Base-by-base conservation (phyloP, 768 basidiomycete genomes). In the Suillus lakei region DNA sequence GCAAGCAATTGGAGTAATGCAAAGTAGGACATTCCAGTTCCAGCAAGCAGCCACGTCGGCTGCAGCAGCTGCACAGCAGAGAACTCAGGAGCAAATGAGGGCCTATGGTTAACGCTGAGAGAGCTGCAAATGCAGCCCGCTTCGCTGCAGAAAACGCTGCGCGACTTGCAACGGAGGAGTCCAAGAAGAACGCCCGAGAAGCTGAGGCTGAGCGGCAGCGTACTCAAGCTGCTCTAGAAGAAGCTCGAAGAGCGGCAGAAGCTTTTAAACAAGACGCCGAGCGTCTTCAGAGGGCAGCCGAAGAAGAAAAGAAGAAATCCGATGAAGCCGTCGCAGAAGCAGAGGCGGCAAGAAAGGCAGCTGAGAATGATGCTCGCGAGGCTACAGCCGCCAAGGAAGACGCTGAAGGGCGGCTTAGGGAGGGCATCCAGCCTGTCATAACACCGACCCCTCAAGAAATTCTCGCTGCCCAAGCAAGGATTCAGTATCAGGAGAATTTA, bases 391-490 rank as follows among this genome's bases (percentile, higher is more conserved):
- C 66, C 13, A 41, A 64, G 36, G 39, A 66, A 30, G 66, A 66
- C 4, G 63, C 63, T 15, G 66, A 66, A 32, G 38, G 21, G 26
- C 30, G 38, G 41, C 63, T 66, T 61, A 64, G 38, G 32, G 65
- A 66, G 21, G 69, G 67, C 28, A 62, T 69, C 13, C 69, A 68
- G 21, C 68, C 70, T 50, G 60, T 66, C 21, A 51, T 64, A 28
- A 59, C 62, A 66, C 71, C 70, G 18, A 68, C 66, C 15, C 61
- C 51, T 43, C 61, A 62, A 55, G 72, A 71, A 46, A 51, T 67
- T 30, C 28, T 21, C 9, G 58, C 54, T 26, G 66, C 66, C 15
- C 51, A 65, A 38, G 23, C 5, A 46, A 60, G n/a, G 21, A 41
- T 66, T 34, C 62, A 66, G 54, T 66, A 66, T 28, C 43, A 46